These are phyloP conservation scores for Prunus fruticosa DNA, from an alignment of 306 rosid species.

Conservation along the genomic window DNA sequence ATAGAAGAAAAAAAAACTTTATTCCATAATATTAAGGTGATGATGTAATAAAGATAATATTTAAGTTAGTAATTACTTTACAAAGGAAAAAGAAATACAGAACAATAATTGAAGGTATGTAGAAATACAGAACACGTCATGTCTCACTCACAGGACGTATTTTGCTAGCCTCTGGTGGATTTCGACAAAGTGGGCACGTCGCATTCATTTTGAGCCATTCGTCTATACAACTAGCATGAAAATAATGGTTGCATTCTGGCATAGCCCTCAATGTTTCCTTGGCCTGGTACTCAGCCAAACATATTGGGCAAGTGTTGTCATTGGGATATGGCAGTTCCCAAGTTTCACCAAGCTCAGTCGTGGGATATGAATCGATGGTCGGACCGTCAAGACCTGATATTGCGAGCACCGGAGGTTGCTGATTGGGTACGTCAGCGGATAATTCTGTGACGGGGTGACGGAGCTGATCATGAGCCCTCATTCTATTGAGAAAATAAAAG, in stretches of 20 bases:
- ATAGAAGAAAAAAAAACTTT: too few species aligned
- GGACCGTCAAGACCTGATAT: neutral
- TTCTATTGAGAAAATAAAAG: too few species aligned
- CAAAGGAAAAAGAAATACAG: too few species aligned
- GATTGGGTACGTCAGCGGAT: too few species aligned
- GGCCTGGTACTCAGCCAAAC: conserved; percentile 1
- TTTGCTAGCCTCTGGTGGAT: neutral
- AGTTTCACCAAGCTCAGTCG: conserved; percentile 23
- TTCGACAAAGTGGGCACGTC: conserved; percentile 45
- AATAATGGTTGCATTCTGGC: conserved; percentile 43
- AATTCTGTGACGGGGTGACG: too few species aligned
- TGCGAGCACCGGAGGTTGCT: too few species aligned
- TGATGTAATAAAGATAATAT: too few species aligned
- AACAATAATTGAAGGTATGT: too few species aligned
- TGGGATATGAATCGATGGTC: neutral
- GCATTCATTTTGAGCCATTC: conserved; percentile 48
- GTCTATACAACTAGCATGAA: conserved; percentile 43
- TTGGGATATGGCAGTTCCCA: neutral
- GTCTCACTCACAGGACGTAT: neutral
- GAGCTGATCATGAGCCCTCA: too few species aligned
- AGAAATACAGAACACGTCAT: too few species aligned
- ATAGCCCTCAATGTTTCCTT: conserved; percentile 41
- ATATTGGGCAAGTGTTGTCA: neutral
- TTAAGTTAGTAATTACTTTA: too few species aligned
- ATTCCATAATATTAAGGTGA: too few species aligned